These are phyloP conservation scores for Crithidia mellificae DNA, from an alignment of 208 protist species.

Conservation along the genomic window DNA sequence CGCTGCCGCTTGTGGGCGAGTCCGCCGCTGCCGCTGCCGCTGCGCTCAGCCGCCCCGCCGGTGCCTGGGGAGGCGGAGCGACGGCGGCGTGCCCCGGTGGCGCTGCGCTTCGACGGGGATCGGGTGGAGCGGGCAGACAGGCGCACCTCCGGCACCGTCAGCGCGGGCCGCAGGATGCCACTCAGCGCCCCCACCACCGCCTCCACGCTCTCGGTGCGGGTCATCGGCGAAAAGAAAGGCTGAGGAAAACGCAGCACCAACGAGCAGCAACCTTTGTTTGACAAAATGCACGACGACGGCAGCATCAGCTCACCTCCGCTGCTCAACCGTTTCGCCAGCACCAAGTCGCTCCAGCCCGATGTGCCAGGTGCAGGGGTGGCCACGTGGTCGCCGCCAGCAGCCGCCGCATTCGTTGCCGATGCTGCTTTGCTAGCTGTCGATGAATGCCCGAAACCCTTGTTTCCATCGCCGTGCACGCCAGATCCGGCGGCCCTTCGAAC, in stretches of 20 bases:
- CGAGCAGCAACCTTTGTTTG: slow-evolving; percentile 55
- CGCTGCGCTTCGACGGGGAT: slow-evolving; percentile 9
- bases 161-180: slow-evolving; percentile 51
- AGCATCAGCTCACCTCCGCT: slow-evolving; percentile 74
- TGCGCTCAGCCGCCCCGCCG: slow-evolving; percentile 2
- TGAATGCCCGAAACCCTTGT: not conserved
- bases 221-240: slow-evolving; percentile 39
- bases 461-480: no score
- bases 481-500: not conserved
- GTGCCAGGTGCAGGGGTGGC: not conserved
- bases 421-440: not conserved
- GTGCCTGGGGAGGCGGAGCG: slow-evolving; percentile 18
- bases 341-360: slow-evolving; percentile 29
- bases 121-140: slow-evolving; percentile 7
- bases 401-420: not conserved
- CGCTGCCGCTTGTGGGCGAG: not conserved
- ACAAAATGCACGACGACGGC: slow-evolving; percentile 56
- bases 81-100: slow-evolving; percentile 1
- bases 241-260: slow-evolving; percentile 71
- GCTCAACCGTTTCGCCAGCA: slow-evolving; percentile 60
- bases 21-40: not conserved
- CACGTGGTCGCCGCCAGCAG: not conserved
- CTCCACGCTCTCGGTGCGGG: slow-evolving; percentile 65
- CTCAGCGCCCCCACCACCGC: slow-evolving; percentile 73
- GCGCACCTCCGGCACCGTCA: slow-evolving; percentile 25